Evolutionary conservation across 2,329 filamentous ascomycete genomes (phyloP), one percentile per base, ranked within the genome.

Genomic region (Talaromyces sp.): DNA sequence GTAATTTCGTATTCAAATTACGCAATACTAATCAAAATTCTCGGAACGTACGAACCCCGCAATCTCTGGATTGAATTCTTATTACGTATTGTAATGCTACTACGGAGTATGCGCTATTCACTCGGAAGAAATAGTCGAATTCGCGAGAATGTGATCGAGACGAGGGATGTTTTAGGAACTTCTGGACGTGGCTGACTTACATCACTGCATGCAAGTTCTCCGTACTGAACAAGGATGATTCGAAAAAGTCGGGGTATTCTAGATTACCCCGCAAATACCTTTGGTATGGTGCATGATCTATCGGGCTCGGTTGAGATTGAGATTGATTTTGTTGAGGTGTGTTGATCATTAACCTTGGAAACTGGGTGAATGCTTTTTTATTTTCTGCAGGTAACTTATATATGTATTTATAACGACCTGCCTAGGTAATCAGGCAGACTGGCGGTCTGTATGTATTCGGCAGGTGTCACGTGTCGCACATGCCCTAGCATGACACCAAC

Each of bases 221-320:
- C n/a, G n/a, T n/a, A n/a, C n/a, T n/a, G n/a, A n/a, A n/a, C 28
- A 48, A 33, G 28, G 45, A 28, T 31, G n/a, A 13, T 9, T 35
- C n/a, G 43, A 33, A 35, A 41, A 48, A 48, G 28, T 48, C 45
- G 45, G 45, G 45, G 45, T 48, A 48, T n/a, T 7, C 6, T 35
- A 48, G 45, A 33, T 48, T 48, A 48, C 45, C 45, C 45, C 45
- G 45, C 45, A 48, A 35, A 48, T 48, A n/a, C n/a, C n/a, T n/a
- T n/a, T n/a, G n/a, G 9, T 35, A 19, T 28, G 33, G 45, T n/a
- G 11, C 22, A 28, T 28, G 10, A 15, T 4, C n/a, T 21, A 25
- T 9, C 17, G 31, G 8, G n/a, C 11, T 35, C 28, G 45, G 28
- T 21, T 48, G 45, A n/a, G 28, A 35, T 48, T 13, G 45, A 33